Conservation (phyloP, 2,329 filamentous ascomycete genomes). For the Alternaria triticimaculans region DNA sequence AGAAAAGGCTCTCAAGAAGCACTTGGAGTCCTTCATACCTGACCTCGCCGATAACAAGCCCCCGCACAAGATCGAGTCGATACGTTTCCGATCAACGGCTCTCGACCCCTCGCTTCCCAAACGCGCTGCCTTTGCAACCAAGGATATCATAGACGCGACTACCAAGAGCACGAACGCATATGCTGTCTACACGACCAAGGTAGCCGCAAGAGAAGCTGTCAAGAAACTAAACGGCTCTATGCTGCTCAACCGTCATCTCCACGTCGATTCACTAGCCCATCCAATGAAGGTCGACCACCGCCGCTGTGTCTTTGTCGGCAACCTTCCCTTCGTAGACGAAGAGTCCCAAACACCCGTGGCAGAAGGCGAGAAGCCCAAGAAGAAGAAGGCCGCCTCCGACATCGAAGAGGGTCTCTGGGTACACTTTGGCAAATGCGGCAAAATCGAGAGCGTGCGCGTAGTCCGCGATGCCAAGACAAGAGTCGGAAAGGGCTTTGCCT, state of each 20-base stretch:
- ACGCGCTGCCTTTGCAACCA: slow-evolving; percentile 91
- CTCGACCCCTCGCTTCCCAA: slow-evolving; percentile 85
- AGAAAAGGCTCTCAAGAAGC: slow-evolving; percentile 77
- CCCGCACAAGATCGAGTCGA: slow-evolving; percentile 80
- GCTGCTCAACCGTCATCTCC: slow-evolving; percentile 84
- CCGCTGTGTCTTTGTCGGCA: slow-evolving; percentile 94
- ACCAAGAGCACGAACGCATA: slow-evolving; percentile 95
- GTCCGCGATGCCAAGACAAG: slow-evolving; percentile 88
- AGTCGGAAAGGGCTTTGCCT: slow-evolving; percentile 95
- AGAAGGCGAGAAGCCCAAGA: slow-evolving; percentile 67
- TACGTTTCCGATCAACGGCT: slow-evolving; percentile 92
- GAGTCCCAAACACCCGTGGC: slow-evolving; percentile 72
- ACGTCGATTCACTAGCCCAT: slow-evolving; percentile 90
- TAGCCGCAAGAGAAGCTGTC: slow-evolving; percentile 78
- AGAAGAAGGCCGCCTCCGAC: slow-evolving; percentile 78
- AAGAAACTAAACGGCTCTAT: slow-evolving; percentile 81
- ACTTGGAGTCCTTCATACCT: slow-evolving; percentile 77
- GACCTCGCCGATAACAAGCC: slow-evolving; percentile 55
- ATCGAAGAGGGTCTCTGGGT: slow-evolving; percentile 93
- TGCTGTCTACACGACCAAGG: slow-evolving; percentile 79
- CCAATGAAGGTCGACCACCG: slow-evolving; percentile 82
- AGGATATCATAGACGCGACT: slow-evolving; percentile 87
- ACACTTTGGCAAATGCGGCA: slow-evolving; percentile 77
- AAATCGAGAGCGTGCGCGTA: slow-evolving; percentile 91
- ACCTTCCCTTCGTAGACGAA: slow-evolving; percentile 94